These are phyloP conservation scores for Globisporangium acanthophoron DNA, from an alignment of 352 stramenopile genomes.

Conservation along the genomic window DNA sequence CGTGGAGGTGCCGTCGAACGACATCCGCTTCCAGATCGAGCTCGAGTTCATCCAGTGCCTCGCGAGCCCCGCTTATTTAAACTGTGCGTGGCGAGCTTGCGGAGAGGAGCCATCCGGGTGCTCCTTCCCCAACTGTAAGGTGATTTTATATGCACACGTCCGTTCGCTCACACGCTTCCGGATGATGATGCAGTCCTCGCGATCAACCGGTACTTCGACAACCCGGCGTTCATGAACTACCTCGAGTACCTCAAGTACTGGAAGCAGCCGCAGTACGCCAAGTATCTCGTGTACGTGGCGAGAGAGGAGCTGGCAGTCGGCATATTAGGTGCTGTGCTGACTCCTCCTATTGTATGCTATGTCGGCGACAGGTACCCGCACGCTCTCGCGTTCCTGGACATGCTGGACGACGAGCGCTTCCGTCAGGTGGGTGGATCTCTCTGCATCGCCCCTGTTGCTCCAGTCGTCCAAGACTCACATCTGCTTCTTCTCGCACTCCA, in stretches of 20 bases:
- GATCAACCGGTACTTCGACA: constrained; percentile 90
- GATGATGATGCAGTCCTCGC: constrained; percentile 49
- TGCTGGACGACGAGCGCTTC: constrained; percentile 85
- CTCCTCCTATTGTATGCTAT: not conserved
- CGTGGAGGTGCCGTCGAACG: constrained; percentile 77
- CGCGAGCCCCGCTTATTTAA: constrained; percentile 84
- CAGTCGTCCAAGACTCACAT: not conserved
- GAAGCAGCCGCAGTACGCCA: constrained; percentile 89
- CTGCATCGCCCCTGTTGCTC: not conserved
- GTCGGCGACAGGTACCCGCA: constrained; percentile 60
- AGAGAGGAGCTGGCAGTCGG: not conserved
- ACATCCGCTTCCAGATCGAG: constrained; percentile 91
- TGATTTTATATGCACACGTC: not conserved
- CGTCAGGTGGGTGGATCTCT: constrained; percentile 33
- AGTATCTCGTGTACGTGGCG: constrained; percentile 80
- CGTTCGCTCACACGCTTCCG: too few relatives aligned
- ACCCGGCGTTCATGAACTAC: constrained; percentile 88
- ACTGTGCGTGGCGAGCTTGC: constrained; percentile 41
- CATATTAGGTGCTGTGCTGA: not conserved
- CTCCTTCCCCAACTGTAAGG: not conserved
- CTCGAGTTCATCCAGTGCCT: constrained; percentile 92
- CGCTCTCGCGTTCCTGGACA: constrained; percentile 83
- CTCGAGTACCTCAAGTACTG: constrained; percentile 92
- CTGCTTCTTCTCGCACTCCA: constrained; percentile 18
- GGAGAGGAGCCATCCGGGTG: too few relatives aligned